Evolutionary conservation across 2,329 filamentous ascomycete species (phyloP), one percentile per base, ranked within the genome.

Genomic region (Leptosphaerulina australis): DNA sequence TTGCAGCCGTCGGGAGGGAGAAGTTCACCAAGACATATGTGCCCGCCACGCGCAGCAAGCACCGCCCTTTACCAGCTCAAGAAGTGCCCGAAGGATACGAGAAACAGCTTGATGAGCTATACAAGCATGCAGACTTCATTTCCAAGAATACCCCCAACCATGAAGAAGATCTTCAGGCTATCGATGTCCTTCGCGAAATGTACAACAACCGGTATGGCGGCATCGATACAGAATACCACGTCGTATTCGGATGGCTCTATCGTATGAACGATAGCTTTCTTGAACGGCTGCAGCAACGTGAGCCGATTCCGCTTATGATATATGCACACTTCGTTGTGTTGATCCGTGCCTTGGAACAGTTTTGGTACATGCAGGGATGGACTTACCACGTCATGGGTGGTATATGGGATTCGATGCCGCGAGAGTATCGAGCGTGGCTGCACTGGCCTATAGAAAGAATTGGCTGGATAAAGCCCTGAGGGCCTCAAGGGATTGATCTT

Each of bases 321-420:
- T 68, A 64, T 24, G 66, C 65, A 17, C 56, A 68, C 44, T 69
- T 68, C 34, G 50, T 55, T 3, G 59, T 69, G 7, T 39, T 69
- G 15, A 57, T 69, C 39, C 50, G 54, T 5, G 63, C 61, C 18
- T 48, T 69, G 55, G 64, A 69, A 22, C 43, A 53, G 1, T 66
- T 69, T 30, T 69, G 66, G 66, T 69, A 66, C 30, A 63, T 66
- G 59, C 59, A 61, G 26, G 66, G 63, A 5, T 69, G 64, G 65
- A 68, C 66, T 5, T 39, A 56, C 14, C 66, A 69, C 47, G 56
- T 65, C 7, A 56, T 69, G 53, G 47, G 46, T 20, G 64, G 64
- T 1, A 68, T 68, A 14, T 66, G 50, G 39, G 55, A 56, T 3
- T 37, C 56, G 7, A 33, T 62, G 21, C 54, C 48, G 0, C 48